Evolutionary conservation across 2,329 filamentous ascomycete species (phyloP).

Genomic region (Venturiaceae sp.): DNA sequence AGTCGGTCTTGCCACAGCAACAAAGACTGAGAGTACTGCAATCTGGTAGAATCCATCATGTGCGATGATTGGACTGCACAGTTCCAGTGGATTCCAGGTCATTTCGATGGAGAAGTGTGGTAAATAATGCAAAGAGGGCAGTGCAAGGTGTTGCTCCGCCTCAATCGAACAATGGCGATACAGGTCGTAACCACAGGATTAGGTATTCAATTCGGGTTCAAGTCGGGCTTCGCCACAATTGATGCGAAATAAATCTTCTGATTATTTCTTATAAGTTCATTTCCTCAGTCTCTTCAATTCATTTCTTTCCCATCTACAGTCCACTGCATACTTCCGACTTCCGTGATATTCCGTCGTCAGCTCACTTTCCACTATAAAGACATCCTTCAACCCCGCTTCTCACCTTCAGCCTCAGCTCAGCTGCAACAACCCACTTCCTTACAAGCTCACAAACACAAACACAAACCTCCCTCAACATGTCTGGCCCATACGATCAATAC

Average conservation of each 20-base stretch:
- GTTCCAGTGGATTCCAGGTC: background rate
- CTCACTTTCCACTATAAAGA: too few relatives aligned
- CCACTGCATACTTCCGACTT: background rate
- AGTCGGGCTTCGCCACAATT: background rate
- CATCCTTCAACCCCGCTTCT: background rate
- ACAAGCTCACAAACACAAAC: background rate
- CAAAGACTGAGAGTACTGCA: too few relatives aligned
- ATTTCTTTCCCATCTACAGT: background rate
- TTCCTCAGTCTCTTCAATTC: too few relatives aligned
- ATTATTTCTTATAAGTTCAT: too few relatives aligned
- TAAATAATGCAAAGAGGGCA: background rate
- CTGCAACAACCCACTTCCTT: background rate
- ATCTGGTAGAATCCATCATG: too few relatives aligned
- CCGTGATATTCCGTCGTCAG: background rate
- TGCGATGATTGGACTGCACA: too few relatives aligned
- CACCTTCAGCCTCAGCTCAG: background rate
- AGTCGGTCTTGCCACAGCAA: too few relatives aligned
- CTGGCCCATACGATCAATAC: slow-evolving; percentile 41
- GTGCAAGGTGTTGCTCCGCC: background rate
- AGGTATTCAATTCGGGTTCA: background rate
- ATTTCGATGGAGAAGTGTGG: background rate
- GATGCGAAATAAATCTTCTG: background rate
- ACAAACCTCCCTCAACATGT: slow-evolving; percentile 30
- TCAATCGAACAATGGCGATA: background rate
- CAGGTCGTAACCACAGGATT: background rate